Base-by-base conservation (phyloP, 176 grass and related monocot species). In the Luzula sylvatica region DNA sequence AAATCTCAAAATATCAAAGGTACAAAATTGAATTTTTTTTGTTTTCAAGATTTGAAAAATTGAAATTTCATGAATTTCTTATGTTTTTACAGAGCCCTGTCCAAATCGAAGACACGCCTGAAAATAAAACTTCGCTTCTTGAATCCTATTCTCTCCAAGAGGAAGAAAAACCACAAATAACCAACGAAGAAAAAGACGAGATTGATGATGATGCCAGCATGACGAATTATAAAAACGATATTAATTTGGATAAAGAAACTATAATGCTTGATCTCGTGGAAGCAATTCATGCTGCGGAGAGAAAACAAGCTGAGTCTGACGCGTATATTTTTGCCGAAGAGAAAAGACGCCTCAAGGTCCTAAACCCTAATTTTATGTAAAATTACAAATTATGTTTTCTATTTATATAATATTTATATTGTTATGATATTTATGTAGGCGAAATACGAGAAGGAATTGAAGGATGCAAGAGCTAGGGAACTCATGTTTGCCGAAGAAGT, bases 261-360 rank as follows among this genome's bases (percentile, higher is more conserved):
- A 17, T 87, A 57, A 42, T 98, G 55, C 44, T 98, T 22, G 60
- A 90, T 72, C 54, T 98, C 41, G 79, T 98, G 73, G 92, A 98
- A 26, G 92, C 85, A 71, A 98, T 98, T 50, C 85, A 82, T 79
- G 77, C 78, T 19, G 85, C 85, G 54, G 92, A 98, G 75, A 88
- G 68, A 57, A 88, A 80, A 68, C 92, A 98, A 72, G 92, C 85
- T 45, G 81, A 98, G 61, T 26, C 61, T 43, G 92, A 98, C 79
- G 92, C 92, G 56, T 77, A 82, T 50, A 68, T 80, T 27, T 90
- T 87, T 82, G 74, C 85, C 17, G 92, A 98, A 77, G 92, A 98
- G 72, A 98, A 80, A 98, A 98, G 78, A 68, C 79, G 70, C 71
- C 56, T 98, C 46, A 98, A 90, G 84, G 92, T 98, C 46, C 67